Base-by-base conservation (phyloP, 768 basidiomycete species). In the Russula compacta region DNA sequence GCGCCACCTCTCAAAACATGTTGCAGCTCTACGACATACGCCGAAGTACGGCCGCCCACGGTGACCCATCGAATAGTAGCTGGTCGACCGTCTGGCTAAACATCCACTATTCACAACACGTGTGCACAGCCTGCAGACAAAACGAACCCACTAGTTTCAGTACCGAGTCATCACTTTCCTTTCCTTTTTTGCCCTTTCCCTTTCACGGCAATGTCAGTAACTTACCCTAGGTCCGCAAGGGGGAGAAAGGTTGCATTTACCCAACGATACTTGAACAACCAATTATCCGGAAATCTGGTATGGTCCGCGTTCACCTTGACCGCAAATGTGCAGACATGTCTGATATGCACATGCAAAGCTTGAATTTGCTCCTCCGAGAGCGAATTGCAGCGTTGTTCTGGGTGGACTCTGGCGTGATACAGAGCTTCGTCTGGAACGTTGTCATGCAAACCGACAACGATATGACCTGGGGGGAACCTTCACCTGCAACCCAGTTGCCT, bases 401-500 rank as follows among this genome's bases (percentile, higher is more conserved):
- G 89, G 65, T 91, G 87, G 29, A 90, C 76, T 53, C 80, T 74
- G 6, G 89, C 77, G 68, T 90, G 84, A 70, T 89, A 90, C 42
- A 91, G 70, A 49, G 90, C 81, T 72, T 89, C 85, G 69, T 87
- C 84, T 83, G 60, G 32, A 35, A 17, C 12, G 19, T 8, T 10
- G 38, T 54, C 43, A 44, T 12, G 40, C 2, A 6, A 53, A 53
- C 32, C 17, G 36, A 17, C 0, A 36, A 33, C 48, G 35, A 63
- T 32, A 50, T 29, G 40, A 40, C 21, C 15, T 17, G 11, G 9
- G 7, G 11, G 10, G 14, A 21, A 14, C 12, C n/a, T 12, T 55
- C 14, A 83, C 86, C 87, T 67, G 89, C 88, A 19, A 91, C 81
- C 85, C 88, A 91, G 69, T 91, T 92, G 4, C 89, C 86, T 10